A percentile compares a stretch with the other conserved stretches of the same genome.
These are phyloP conservation scores for Zymoseptoria ardabiliae DNA, from an alignment of 2,329 filamentous ascomycete species.

Conservation along the genomic window DNA sequence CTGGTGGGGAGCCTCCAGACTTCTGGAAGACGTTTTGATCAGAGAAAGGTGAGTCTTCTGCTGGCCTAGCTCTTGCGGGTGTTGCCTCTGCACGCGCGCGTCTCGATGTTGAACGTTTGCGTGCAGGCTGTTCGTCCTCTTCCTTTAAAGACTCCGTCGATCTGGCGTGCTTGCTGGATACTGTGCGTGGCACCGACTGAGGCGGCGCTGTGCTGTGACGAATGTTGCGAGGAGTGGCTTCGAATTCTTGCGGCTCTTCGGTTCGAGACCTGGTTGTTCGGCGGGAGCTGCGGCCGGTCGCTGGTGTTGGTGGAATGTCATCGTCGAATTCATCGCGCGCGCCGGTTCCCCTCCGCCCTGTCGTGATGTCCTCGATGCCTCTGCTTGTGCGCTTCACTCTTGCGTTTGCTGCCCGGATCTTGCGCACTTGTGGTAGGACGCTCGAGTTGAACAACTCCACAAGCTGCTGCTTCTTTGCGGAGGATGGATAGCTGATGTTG, in stretches of 20 bases:
- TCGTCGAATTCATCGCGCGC: conserved; percentile 48
- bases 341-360: conserved; percentile 49
- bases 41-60: conserved; percentile 63
- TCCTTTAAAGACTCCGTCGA: conserved; percentile 31
- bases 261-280: conserved; percentile 27
- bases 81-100: conserved; percentile 17
- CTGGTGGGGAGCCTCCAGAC: conserved; percentile 23
- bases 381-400: conserved; percentile 77
- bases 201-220: conserved; percentile 30
- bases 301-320: conserved; percentile 38
- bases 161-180: conserved; percentile 39
- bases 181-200: conserved; percentile 21
- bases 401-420: conserved; percentile 66
- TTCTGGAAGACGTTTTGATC: conserved; percentile 85
- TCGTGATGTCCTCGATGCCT: conserved; percentile 65
- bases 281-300: conserved; percentile 22
- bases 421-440: conserved; percentile 69
- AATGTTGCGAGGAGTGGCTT: conserved; percentile 22
- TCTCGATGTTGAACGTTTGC: conserved; percentile 27
- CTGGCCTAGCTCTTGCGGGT: conserved; percentile 30
- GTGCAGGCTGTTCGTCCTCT: conserved; percentile 42
- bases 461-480: conserved; percentile 84
- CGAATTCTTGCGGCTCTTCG: conserved; percentile 33
- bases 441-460: conserved; percentile 75
- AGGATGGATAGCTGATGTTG: conserved; percentile 75